Percentiles rank a stretch among this genome's conserved stretches.
These are phyloP conservation scores for Thuidium tamariscinum DNA, from an alignment of 225 moss, liverwort and hornwort species.

Conservation along the genomic window DNA sequence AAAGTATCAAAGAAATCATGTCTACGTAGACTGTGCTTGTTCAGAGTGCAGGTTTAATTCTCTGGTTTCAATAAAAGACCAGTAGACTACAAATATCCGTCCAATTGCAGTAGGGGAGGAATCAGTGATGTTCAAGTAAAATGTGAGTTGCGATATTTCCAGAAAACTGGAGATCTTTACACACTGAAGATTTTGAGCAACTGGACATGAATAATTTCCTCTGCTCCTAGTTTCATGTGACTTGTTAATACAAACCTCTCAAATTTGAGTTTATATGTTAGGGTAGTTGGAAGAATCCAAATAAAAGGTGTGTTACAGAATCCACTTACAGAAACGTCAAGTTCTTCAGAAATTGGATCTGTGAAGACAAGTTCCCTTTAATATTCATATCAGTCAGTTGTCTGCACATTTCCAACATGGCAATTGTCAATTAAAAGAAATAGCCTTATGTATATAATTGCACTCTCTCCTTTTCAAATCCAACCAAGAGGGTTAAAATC, in stretches of 20 bases:
- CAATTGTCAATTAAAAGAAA: not conserved
- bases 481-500: not conserved
- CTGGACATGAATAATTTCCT: not conserved
- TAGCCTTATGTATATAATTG: not conserved
- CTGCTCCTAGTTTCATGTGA: no score
- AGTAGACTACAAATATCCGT: not conserved
- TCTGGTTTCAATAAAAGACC: not conserved
- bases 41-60: not conserved
- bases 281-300: not conserved
- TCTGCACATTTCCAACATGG: not conserved
- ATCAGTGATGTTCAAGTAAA: not conserved
- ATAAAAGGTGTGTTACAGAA: not conserved
- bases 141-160: not conserved
- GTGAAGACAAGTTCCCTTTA: not conserved
- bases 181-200: not conserved
- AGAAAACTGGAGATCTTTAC: no score
- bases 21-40: not conserved
- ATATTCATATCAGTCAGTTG: slow-evolving; percentile 6
- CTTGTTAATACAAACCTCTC: not conserved
- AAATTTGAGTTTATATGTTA: not conserved
- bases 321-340: slow-evolving; percentile 11
- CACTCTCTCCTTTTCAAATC: not conserved
- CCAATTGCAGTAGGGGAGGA: not conserved
- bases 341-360: not conserved
- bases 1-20: not conserved